phyloP scores from a whole-genome alignment of 2,329 filamentous ascomycete genomes.

The Ophiostoma piceae region DNA sequence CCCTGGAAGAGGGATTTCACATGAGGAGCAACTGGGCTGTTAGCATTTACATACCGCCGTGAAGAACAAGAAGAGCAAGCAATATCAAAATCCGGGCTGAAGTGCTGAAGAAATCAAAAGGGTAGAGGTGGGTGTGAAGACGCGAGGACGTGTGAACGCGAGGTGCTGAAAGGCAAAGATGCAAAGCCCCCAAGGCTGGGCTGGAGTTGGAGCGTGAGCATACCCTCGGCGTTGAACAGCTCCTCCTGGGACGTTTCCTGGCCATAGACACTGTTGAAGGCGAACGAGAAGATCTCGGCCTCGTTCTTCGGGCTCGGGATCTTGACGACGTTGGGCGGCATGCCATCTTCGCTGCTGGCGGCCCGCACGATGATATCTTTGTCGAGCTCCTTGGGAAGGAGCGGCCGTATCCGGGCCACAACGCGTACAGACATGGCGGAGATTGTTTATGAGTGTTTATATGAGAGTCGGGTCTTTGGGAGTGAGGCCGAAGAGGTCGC shows the following conservation, averaged over 20 bases:
- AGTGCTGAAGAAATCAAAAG: background rate
- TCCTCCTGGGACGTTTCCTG: slow-evolving; percentile 74
- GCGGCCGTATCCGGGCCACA: slow-evolving; percentile 82
- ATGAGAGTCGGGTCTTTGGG: background rate
- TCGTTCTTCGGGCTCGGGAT: slow-evolving; percentile 95
- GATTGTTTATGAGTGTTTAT: slow-evolving; percentile 14
- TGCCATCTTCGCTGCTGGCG: slow-evolving; percentile 56
- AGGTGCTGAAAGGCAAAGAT: background rate
- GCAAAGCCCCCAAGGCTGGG: background rate
- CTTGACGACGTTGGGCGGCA: slow-evolving; percentile 64
- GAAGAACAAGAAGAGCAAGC: background rate
- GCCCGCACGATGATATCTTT: slow-evolving; percentile 78
- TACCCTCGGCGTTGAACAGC: slow-evolving; percentile 77
- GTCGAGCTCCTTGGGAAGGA: slow-evolving; percentile 78
- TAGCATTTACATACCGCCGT: slow-evolving; percentile 8
- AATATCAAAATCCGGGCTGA: background rate
- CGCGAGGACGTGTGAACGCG: background rate
- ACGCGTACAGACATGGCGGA: slow-evolving; percentile 64
- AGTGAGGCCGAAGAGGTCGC: slow-evolving; percentile 1
- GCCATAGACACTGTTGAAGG: slow-evolving; percentile 91
- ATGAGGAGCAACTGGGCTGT: slow-evolving; percentile 67
- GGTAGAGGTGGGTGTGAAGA: background rate
- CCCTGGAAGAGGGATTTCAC: slow-evolving; percentile 89
- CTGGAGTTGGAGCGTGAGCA: background rate
- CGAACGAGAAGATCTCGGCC: slow-evolving; percentile 83